Evolutionary conservation across 495 filamentous ascomycete species (phyloP).

Genomic region (Penicillium arizonense): DNA sequence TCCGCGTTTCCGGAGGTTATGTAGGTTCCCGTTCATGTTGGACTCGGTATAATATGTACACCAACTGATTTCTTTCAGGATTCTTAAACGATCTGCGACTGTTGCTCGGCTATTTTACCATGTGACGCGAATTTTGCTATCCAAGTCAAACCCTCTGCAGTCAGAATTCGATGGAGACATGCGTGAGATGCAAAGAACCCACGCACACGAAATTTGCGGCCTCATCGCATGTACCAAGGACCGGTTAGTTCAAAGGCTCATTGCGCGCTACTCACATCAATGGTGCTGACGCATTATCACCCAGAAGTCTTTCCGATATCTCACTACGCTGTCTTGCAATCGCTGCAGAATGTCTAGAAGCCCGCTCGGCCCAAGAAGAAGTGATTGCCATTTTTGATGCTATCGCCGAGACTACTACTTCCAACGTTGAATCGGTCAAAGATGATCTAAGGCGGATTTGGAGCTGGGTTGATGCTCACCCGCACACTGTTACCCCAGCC

Average conservation of each 20-base stretch:
- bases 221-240: conserved; percentile 85
- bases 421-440: conserved; percentile 67
- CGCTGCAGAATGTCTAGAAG: conserved; percentile 70
- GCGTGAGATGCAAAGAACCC: conserved; percentile 62
- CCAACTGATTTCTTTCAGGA: conserved; percentile 46
- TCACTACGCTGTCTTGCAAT: conserved; percentile 76
- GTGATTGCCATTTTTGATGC: conserved; percentile 72
- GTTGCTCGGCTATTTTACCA: conserved; percentile 91
- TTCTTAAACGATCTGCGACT: conserved; percentile 77
- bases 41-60: not conserved
- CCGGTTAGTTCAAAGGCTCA: conserved; percentile 36
- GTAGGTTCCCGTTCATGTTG: conserved; percentile 44
- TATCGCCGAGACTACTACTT: conserved; percentile 75
- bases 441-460: conserved; percentile 70
- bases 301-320: conserved; percentile 68
- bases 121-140: conserved; percentile 75
- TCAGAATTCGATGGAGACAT: conserved; percentile 57
- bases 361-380: conserved; percentile 75
- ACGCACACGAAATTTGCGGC: conserved; percentile 82
- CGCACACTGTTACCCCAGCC: conserved; percentile 20
- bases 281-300: not conserved
- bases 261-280: too few species aligned
- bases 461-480: conserved; percentile 60
- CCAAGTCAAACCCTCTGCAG: conserved; percentile 71
- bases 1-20: conserved; percentile 87